Evolutionary conservation across 164 flowering plant genomes (phyloP), one percentile per base, ranked within the genome.

Genomic region (Pachysandra terminalis): DNA sequence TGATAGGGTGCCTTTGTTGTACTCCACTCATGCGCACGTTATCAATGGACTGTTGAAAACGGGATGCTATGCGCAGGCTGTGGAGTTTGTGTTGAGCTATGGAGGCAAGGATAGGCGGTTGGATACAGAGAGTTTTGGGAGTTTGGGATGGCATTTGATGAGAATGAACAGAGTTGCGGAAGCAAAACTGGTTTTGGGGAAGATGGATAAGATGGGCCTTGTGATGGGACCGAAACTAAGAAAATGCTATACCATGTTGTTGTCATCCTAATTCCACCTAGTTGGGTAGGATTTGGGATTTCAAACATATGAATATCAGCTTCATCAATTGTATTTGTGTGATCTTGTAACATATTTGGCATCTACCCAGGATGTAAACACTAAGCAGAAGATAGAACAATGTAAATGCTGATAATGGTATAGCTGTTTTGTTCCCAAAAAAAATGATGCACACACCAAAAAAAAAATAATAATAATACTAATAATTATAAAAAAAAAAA

Each of bases 61-160:
- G 60, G 85, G 86, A 16, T 79, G 67, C 63, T 73, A 62, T 68
- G 77, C 35, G 60, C 84, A 79, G 79, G 90, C 85, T 19, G 69
- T 83, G 70, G 82, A 79, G 83, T 87, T 83, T 75, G 91, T 84
- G 70, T 74, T 61, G 83, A 60, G 63, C 5, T 78, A 51, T 58
- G 79, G 68, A 0, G 88, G 85, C 45, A 80, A 53, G 66, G 86
- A 85, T 45, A 21, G 21, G 60, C 57, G 52, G 28, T 67, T 87
- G 78, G 90, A 86, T 58, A 54, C 54, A 1, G 81, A 83, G 76
- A 78, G 55, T 70, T 81, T 77, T 68, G 89, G 89, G 68, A 4
- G 37, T 24, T 77, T 90, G 73, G 84, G 74, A 10, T 69, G 56
- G 14, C 59, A 77, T 37, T 73, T 87, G 74, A 70, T 86, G 45